Base-by-base conservation (phyloP, 2,329 filamentous ascomycete species). In the Aureobasidium sp. region DNA sequence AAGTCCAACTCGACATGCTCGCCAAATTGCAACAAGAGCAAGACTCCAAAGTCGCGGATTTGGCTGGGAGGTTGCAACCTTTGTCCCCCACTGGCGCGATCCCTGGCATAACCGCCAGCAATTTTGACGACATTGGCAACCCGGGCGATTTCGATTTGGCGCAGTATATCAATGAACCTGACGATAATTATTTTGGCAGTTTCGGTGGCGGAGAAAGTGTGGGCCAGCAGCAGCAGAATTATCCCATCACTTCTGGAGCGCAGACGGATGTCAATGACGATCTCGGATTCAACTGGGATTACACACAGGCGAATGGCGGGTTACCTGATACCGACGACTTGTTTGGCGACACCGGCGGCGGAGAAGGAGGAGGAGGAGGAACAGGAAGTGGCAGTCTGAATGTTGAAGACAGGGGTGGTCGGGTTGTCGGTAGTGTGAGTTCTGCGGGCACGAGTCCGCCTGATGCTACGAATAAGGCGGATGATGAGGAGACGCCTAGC, bases 21-120 rank as follows among this genome's bases (percentile, higher is more conserved):
- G 81, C 88, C 58, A 84, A 84, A 38, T 75, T 95, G 62, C 88
- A 94, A 64, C 80, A 81, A 21, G 83, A 91, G 56, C 90, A 95
- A 63, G 83, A 86, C 56, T 78, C 78, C 42, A 85, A 86, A 44
- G 85, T 96, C 1, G 81, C 87, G 57, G 82, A 87, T 55, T 75
- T 96, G 8, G 83, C 83, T 48, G 83, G 81, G 53, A 73, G 89
- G 14, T 77, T 96, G 6, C 84, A 86, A 6, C 90, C 90, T 0
- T 76, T 95, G 11, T 90, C 85, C 62, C 90, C 90, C 0, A 87
- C 81, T 0, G 89, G 88, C 4, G 79, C 80, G 14, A 87, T 95
- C 30, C 86, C 88, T 1, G 87, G 87, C 4, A 68, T 93, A 4
- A 39, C 19, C 11, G 45, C 45, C 16, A 70, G 71, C 45, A 66